phyloP scores from a whole-genome alignment of 331 rosid genomes.

The Stylosanthes scabra region DNA sequence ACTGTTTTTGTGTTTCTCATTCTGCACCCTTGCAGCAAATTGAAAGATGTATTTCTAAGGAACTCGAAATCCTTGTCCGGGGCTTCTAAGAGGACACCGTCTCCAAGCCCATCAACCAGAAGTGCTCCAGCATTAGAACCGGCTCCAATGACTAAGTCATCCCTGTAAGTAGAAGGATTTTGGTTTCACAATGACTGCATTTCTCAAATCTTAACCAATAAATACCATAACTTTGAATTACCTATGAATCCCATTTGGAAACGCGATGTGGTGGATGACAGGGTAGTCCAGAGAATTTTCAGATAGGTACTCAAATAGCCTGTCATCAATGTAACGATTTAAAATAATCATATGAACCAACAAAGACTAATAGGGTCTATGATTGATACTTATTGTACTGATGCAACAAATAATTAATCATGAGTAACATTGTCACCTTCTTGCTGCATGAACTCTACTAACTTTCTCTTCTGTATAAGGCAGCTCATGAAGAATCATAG shows the following conservation, averaged over 20 bases:
- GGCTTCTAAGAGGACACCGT: conserved; percentile 88
- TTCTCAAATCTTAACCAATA: conserved; percentile 23
- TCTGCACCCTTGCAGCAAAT: conserved; percentile 98
- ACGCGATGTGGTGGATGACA: conserved; percentile 90
- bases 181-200: conserved; percentile 25
- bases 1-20: conserved; percentile 99
- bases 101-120: conserved; percentile 98
- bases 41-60: conserved; percentile 92
- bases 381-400: conserved; percentile 9
- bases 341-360: too few relatives aligned
- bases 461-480: conserved; percentile 72
- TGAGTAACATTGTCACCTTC: conserved; percentile 63
- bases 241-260: conserved; percentile 91
- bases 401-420: conserved; percentile 12
- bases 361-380: neutral
- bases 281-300: conserved; percentile 80
- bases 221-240: conserved; percentile 35
- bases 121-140: conserved; percentile 94
- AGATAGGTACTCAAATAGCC: conserved; percentile 84
- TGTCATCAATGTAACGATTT: conserved; percentile 20
- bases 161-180: conserved; percentile 56
- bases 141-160: conserved; percentile 92
- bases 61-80: conserved; percentile 86
- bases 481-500: conserved; percentile 89
- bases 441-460: conserved; percentile 93